A percentile compares a stretch with the other conserved stretches of the same genome.
phyloP scores from a whole-genome alignment of 495 filamentous ascomycete species.

The Penicillium manginii region DNA sequence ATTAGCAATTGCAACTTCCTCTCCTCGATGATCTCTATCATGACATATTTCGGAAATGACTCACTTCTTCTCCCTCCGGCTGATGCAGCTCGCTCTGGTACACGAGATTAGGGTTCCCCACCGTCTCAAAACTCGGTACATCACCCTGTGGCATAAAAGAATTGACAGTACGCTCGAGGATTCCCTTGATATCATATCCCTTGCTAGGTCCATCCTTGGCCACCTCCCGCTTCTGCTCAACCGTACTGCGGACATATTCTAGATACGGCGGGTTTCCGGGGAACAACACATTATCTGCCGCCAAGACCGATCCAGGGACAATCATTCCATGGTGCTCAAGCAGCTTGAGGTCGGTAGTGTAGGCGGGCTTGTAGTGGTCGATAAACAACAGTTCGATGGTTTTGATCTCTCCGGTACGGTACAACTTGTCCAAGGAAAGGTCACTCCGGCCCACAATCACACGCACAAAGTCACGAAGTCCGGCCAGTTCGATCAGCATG shows the following conservation, averaged over 20 bases:
- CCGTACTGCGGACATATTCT: slow-evolving; percentile 43
- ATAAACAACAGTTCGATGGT: slow-evolving; percentile 72
- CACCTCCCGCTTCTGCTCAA: slow-evolving; percentile 39
- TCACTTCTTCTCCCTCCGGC: slow-evolving; percentile 53
- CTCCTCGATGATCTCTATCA: not conserved
- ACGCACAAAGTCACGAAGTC: slow-evolving; percentile 64
- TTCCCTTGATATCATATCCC: slow-evolving; percentile 33
- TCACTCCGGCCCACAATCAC: slow-evolving; percentile 70
- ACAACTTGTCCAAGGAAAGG: slow-evolving; percentile 58
- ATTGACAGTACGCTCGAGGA: slow-evolving; percentile 32
- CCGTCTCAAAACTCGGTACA: slow-evolving; percentile 46
- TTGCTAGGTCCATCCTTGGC: slow-evolving; percentile 35
- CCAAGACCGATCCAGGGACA: slow-evolving; percentile 61
- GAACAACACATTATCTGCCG: slow-evolving; percentile 74
- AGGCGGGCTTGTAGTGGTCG: slow-evolving; percentile 75
- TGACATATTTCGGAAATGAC: slow-evolving; percentile 14
- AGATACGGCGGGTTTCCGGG: slow-evolving; percentile 79
- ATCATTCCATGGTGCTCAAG: slow-evolving; percentile 70
- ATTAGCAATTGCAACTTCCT: slow-evolving; percentile 19
- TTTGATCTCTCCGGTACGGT: slow-evolving; percentile 51
- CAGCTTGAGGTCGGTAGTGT: slow-evolving; percentile 71
- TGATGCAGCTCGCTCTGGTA: slow-evolving; percentile 68
- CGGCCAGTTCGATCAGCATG: slow-evolving; percentile 67
- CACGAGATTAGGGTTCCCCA: slow-evolving; percentile 70
- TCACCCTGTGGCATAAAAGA: slow-evolving; percentile 40